Percentiles rank a stretch among this genome's conserved stretches.
These are phyloP conservation scores for Pyrenochaeta sp. DNA, from an alignment of 2,329 filamentous ascomycete species.

Conservation along the genomic window DNA sequence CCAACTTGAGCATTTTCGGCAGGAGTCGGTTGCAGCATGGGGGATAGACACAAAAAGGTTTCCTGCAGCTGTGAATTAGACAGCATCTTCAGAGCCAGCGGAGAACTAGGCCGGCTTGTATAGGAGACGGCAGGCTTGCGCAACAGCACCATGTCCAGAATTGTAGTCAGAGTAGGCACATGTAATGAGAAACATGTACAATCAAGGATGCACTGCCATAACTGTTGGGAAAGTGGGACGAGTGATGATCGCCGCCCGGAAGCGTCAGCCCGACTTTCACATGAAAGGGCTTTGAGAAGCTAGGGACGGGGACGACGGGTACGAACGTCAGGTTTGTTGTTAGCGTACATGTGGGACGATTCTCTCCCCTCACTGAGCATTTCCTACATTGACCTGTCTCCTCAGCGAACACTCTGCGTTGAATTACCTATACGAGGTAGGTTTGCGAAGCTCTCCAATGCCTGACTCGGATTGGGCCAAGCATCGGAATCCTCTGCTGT, in stretches of 20 bases:
- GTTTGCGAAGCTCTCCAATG: slow-evolving; percentile 24
- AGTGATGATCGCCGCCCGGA: slow-evolving; percentile 20
- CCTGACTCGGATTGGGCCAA: slow-evolving; percentile 21
- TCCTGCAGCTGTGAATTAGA: slow-evolving; percentile 23
- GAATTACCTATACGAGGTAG: slow-evolving; percentile 32
- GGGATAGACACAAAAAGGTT: slow-evolving; percentile 35
- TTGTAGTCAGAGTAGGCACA: slow-evolving; percentile 25
- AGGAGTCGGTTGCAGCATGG: slow-evolving; percentile 36
- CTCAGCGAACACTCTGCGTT: slow-evolving; percentile 12
- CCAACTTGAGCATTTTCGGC: slow-evolving; percentile 42
- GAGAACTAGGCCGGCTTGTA: slow-evolving; percentile 19
- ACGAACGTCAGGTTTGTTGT: slow-evolving; percentile 17
- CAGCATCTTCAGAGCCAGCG: slow-evolving; percentile 18
- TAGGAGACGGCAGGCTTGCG: slow-evolving; percentile 18
- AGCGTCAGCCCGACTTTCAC: slow-evolving; percentile 35
- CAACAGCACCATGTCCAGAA: slow-evolving; percentile 19
- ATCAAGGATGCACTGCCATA: slow-evolving; percentile 8
- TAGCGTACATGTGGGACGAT: slow-evolving; percentile 9
- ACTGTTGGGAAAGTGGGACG: slow-evolving; percentile 20
- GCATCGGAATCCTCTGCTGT: slow-evolving; percentile 14
- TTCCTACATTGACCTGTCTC: slow-evolving; percentile 2
- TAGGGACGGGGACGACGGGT: slow-evolving; percentile 7
- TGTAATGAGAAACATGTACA: slow-evolving; percentile 31
- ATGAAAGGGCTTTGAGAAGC: slow-evolving; percentile 28
- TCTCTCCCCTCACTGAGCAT: slow-evolving; percentile 20